phyloP scores from a whole-genome alignment of 208 protist genomes.

The Leishmania braziliensis region DNA sequence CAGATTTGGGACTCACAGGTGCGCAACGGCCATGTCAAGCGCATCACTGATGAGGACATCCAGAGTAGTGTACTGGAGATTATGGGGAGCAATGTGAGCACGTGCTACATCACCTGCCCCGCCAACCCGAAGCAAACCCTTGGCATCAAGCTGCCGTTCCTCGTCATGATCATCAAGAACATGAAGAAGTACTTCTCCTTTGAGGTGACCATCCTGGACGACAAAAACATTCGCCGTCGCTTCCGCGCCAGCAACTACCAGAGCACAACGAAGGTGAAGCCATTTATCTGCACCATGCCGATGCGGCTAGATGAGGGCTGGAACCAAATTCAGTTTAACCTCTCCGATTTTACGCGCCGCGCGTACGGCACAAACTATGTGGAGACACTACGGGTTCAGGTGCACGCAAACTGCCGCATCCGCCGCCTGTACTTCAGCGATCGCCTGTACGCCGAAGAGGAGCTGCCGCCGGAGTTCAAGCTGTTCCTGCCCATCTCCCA shows the following conservation, averaged over 20 bases:
- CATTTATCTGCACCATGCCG: slow-evolving; percentile 99
- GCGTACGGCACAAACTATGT: slow-evolving; percentile 99
- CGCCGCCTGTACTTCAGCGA: slow-evolving; percentile 99
- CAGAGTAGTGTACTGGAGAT: slow-evolving; percentile 99
- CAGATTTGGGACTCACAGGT: slow-evolving; percentile 99
- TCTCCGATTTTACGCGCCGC: slow-evolving; percentile 98
- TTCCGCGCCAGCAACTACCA: slow-evolving; percentile 99
- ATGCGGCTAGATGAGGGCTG: slow-evolving; percentile 99
- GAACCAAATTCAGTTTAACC: slow-evolving; percentile 99
- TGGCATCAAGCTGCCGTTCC: slow-evolving; percentile 99
- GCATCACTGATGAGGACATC: slow-evolving; percentile 99
- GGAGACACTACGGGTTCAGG: slow-evolving; percentile 98
- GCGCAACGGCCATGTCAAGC: slow-evolving; percentile 98
- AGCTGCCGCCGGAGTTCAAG: slow-evolving; percentile 99
- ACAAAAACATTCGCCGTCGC: slow-evolving; percentile 98
- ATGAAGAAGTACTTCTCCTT: slow-evolving; percentile 99
- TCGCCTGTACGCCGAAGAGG: slow-evolving; percentile 98
- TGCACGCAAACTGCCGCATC: slow-evolving; percentile 99
- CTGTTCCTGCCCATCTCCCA: slow-evolving; percentile 96
- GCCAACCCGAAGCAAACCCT: slow-evolving; percentile 97
- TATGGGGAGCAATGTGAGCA: slow-evolving; percentile 98
- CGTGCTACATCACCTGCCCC: slow-evolving; percentile 98
- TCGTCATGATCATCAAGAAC: slow-evolving; percentile 99
- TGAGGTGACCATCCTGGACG: slow-evolving; percentile 99
- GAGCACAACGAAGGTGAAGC: slow-evolving; percentile 98